Base-by-base conservation (phyloP, 164 flowering plant species). In the Vitis amurensis region DNA sequence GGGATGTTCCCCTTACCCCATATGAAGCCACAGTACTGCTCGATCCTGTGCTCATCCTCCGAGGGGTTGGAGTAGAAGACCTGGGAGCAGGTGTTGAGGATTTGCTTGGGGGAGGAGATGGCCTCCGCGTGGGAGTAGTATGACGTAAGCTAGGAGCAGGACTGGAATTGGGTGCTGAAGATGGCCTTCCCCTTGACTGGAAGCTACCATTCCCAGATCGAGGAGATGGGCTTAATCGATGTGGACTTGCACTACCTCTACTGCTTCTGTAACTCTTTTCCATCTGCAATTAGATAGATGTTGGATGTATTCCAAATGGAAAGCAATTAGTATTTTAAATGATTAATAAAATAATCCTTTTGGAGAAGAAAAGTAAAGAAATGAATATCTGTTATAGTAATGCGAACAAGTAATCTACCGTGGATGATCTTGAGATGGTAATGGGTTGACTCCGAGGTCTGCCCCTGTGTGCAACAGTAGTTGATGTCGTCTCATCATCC, bases 161-260 rank as follows among this genome's bases (percentile, higher is more conserved):
- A 74, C 91, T 95, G 55, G 91, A 78, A 64, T 81, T 86, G 72
- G 86, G 84, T 68, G 90, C 86, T 67, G 96, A 87, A 55, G 92
- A 82, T 63, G 92, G 83, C 77, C 89, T 83, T 78, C 94, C 92
- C 68, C 92, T 83, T 51, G 94, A 79, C 71, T 81, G 89, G 51
- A 70, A 64, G 2, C 77, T 69, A 61, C 81, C 76, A 64, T 29
- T 83, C 14, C 82, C 83, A 55, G 96, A 84, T 30, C 89, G 83
- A 75, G 96, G 97, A 70, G 98, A 95, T 75, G 96, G 90, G 77
- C 94, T 93, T 55, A 84, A 74, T 47, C 97, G 91, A 73, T 88
- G 88, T 44, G 99, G 99, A 78, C 99, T 95, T 13, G 94, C 83
- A 81, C 99, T 90, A 55, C 92, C 90, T 81, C 91, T 90, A 74